phyloP scores from a whole-genome alignment of 768 basidiomycete species.

The Boletus rex-veris region DNA sequence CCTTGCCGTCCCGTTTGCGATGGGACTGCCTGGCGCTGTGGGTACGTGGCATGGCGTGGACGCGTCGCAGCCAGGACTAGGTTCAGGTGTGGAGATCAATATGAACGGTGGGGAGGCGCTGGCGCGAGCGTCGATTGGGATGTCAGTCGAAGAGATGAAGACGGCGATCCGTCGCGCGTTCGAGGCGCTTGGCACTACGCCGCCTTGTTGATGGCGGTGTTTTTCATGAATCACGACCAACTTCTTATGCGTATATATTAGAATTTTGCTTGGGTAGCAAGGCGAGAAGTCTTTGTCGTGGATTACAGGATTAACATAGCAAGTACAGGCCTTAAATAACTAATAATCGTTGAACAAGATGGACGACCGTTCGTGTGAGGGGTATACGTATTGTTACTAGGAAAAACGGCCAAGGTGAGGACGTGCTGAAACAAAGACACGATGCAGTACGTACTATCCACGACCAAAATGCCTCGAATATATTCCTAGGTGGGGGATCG shows the following conservation, averaged over 20 bases:
- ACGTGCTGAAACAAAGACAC: too few species aligned
- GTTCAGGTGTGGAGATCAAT: background rate
- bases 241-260: too few species aligned
- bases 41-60: background rate
- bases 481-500: conserved; percentile 28
- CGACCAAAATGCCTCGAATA: conserved; percentile 25
- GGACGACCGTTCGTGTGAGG: too few species aligned
- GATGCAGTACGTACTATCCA: conserved; percentile 23
- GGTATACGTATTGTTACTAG: too few species aligned
- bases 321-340: too few species aligned
- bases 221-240: too few species aligned
- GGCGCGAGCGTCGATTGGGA: background rate
- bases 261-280: too few species aligned
- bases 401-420: too few species aligned
- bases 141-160: conserved; percentile 22
- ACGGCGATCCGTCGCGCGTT: conserved; percentile 24
- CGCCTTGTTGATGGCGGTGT: background rate
- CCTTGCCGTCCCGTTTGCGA: background rate
- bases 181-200: conserved; percentile 7
- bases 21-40: background rate
- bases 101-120: background rate
- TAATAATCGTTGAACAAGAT: too few species aligned
- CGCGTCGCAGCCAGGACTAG: background rate
- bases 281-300: too few species aligned
- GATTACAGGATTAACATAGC: too few species aligned